These are phyloP conservation scores for Penicillium sp. DNA, from an alignment of 2,329 filamentous ascomycete species.

Conservation along the genomic window DNA sequence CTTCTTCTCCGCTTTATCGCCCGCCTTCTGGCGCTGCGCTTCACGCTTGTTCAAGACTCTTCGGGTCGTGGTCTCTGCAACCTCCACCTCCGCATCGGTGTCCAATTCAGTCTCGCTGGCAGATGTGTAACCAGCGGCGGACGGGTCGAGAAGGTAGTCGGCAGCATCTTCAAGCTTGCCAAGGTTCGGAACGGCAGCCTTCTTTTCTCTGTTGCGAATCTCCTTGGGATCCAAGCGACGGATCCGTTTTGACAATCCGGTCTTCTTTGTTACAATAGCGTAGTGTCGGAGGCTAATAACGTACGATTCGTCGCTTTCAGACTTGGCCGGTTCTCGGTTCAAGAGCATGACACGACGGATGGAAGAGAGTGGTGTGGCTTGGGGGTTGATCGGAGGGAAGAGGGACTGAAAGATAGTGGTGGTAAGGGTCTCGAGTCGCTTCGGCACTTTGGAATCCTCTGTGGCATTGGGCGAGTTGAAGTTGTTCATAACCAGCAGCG, in stretches of 20 bases:
- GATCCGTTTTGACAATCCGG: slow-evolving; percentile 77
- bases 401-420: slow-evolving; percentile 95
- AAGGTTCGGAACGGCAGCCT: slow-evolving; percentile 71
- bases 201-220: slow-evolving; percentile 63
- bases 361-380: slow-evolving; percentile 81
- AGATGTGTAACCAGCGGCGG: slow-evolving; percentile 78
- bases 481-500: slow-evolving; percentile 97
- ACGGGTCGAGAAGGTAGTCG: slow-evolving; percentile 82
- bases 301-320: slow-evolving; percentile 60
- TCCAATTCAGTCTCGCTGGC: slow-evolving; percentile 90
- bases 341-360: slow-evolving; percentile 86
- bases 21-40: slow-evolving; percentile 43
- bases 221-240: slow-evolving; percentile 80
- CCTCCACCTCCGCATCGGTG: slow-evolving; percentile 91
- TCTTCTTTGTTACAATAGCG: slow-evolving; percentile 83
- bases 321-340: slow-evolving; percentile 62
- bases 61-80: slow-evolving; percentile 55
- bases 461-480: slow-evolving; percentile 62
- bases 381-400: slow-evolving; percentile 92
- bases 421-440: slow-evolving; percentile 85
- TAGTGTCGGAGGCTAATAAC: slow-evolving; percentile 88
- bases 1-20: slow-evolving; percentile 44
- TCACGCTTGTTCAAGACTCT: slow-evolving; percentile 51
- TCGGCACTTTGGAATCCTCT: slow-evolving; percentile 66
- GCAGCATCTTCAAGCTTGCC: slow-evolving; percentile 88